These are phyloP conservation scores for Claviceps purpurea DNA, from an alignment of 2,329 filamentous ascomycete genomes.

Conservation along the genomic window DNA sequence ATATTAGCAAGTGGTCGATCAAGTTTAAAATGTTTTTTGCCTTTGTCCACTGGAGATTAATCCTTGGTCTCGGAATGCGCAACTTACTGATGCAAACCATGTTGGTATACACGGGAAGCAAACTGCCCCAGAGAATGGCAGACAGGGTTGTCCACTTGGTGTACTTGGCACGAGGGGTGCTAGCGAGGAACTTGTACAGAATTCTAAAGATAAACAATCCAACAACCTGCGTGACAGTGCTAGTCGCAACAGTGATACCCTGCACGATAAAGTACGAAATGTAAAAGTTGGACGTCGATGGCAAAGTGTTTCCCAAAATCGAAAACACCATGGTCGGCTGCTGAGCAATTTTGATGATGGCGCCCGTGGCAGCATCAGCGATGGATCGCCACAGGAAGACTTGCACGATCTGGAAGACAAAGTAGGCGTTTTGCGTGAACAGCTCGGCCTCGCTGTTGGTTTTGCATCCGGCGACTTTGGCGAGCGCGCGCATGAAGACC, in stretches of 20 bases:
- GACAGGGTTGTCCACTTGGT: slow-evolving; percentile 56
- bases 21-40: slow-evolving; percentile 9
- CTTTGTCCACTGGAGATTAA: neutral
- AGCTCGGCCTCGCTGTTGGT: slow-evolving; percentile 71
- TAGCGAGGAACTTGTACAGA: slow-evolving; percentile 58
- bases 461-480: slow-evolving; percentile 66
- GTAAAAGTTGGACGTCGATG: slow-evolving; percentile 84
- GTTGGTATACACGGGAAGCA: slow-evolving; percentile 63
- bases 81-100: slow-evolving; percentile 53
- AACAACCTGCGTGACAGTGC: slow-evolving; percentile 54
- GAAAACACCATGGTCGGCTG: slow-evolving; percentile 47
- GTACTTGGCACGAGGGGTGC: slow-evolving; percentile 68
- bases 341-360: slow-evolving; percentile 47
- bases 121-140: slow-evolving; percentile 62
- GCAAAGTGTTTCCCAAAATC: slow-evolving; percentile 59
- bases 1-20: neutral
- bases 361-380: slow-evolving; percentile 61
- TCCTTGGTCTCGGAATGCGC: neutral
- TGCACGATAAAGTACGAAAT: slow-evolving; percentile 81
- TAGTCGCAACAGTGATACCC: slow-evolving; percentile 63
- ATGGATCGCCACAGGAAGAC: slow-evolving; percentile 83
- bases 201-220: slow-evolving; percentile 54
- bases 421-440: slow-evolving; percentile 85
- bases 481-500: slow-evolving; percentile 49
- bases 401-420: slow-evolving; percentile 82